Evolutionary conservation across 139 green algal species (phyloP).

Genomic region (Pleodorina starrii): DNA sequence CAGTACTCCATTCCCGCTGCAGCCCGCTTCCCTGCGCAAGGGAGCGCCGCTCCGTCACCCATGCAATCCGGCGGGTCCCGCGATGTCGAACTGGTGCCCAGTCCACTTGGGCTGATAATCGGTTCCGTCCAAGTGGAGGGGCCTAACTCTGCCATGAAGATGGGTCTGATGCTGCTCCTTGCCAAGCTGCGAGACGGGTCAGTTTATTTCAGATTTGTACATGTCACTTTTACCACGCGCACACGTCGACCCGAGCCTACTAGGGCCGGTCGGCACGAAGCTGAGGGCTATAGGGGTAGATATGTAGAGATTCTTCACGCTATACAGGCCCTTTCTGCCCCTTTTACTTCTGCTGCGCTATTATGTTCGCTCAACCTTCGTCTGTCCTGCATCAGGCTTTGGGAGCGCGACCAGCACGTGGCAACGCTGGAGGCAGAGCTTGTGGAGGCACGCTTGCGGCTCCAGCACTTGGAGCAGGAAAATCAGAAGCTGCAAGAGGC

Average conservation of each 20-base stretch:
- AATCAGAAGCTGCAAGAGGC: not conserved
- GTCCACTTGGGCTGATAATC: not conserved
- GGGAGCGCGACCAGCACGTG: not conserved
- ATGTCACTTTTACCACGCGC: no score
- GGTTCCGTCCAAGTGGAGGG: not conserved
- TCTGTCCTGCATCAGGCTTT: no score
- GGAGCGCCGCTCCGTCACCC: not conserved
- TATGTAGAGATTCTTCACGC: not conserved
- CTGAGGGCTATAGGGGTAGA: no score
- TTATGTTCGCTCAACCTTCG: no score
- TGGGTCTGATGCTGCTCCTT: not conserved
- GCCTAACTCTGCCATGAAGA: not conserved
- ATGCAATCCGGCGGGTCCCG: not conserved
- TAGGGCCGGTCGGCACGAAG: no score
- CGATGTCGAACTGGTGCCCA: not conserved
- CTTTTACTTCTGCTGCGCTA: no score
- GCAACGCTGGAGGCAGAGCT: conserved; percentile 9
- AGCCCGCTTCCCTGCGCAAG: no score
- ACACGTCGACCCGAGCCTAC: no score
- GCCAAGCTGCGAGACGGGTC: not conserved
- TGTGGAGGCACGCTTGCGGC: not conserved
- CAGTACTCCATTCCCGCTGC: no score
- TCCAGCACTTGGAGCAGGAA: not conserved
- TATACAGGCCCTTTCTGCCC: no score
- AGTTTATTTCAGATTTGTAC: not conserved